Base-by-base conservation (phyloP, 1,284 basidiomycete species). In the Athelia sp. region DNA sequence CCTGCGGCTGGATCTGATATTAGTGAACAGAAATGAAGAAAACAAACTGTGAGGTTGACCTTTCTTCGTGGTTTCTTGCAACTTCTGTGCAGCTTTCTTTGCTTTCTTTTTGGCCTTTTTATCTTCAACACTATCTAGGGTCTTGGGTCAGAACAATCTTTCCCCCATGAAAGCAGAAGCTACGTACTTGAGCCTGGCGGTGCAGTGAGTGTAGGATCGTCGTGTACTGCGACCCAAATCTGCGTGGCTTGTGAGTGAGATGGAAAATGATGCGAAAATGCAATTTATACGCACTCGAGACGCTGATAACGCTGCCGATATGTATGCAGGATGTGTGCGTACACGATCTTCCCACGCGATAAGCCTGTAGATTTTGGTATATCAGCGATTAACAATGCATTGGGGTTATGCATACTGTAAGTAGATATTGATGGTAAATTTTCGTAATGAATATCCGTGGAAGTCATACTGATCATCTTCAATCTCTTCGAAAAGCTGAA, bases 381-480 rank as follows among this genome's bases (percentile, higher is more conserved):
- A 46, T 46, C 23, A 48, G 26, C 32, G 42, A 46, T 21, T 24
- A 15, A 3, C 24, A 32, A 9, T 22, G 18, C 43, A 43, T 45
- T 52, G 32, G 8, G 11, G 34, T n/a, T 34, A 54, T 46, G 61
- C 69, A 54, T 58, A 95, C 93, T 84, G 78, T 47, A 90, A 59
- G 66, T 99, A 99, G 13, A 90, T 79, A 45, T 85, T 86, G 34
- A 99, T 70, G 2, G 91, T 97, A 64, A 88, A 91, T 60, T 92
- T 93, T 43, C 97, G 84, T 60, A 98, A 63, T 58, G 92, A 91
- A 69, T 99, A 99, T 6, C 87, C 85, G 66, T 99, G 97, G 76
- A 99, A 99, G 68, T 99, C 97, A 61, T 92, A 96, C 69, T 99
- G 95, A 64, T 99, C 97, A 57, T 98, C 93, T 61, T 95, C 91